phyloP scores from a whole-genome alignment of 441 rosid genomes.

The Raphanus hybrid region DNA sequence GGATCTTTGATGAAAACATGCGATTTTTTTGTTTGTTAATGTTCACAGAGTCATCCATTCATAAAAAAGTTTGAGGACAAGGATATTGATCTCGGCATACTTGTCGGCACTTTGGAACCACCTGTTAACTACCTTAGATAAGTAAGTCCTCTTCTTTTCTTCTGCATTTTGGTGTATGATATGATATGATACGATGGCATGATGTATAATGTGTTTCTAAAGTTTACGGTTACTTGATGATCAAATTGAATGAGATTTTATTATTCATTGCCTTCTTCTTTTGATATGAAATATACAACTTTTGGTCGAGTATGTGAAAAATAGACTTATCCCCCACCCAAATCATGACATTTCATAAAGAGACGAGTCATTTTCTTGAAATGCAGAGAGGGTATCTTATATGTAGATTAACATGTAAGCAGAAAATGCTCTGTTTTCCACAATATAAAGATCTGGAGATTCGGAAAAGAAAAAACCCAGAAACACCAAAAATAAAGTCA shows the following conservation, averaged over 20 bases:
- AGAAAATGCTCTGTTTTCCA: not conserved
- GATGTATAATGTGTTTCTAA: constrained; percentile 22
- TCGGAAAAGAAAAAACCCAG: not conserved
- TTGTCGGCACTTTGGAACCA: constrained; percentile 83
- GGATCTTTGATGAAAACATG: constrained; percentile 28
- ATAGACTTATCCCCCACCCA: not conserved
- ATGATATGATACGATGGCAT: constrained; percentile 37
- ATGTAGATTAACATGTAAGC: not conserved
- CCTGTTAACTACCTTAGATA: constrained; percentile 84
- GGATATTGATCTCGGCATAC: constrained; percentile 82
- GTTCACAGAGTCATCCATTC: constrained; percentile 77
- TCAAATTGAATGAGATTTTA: constrained; percentile 25
- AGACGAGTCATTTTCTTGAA: constrained; percentile 5
- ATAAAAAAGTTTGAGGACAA: constrained; percentile 91
- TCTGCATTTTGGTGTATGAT: constrained; percentile 27
- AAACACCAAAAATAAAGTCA: not conserved
- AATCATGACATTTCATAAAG: constrained; percentile 1
- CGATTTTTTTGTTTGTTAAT: constrained; percentile 7
- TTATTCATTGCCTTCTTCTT: not conserved
- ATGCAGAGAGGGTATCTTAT: not conserved
- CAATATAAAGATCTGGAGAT: not conserved
- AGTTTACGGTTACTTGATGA: constrained; percentile 23
- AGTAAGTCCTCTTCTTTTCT: constrained; percentile 32
- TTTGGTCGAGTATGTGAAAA: constrained; percentile 14
- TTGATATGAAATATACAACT: not conserved